A percentile compares a stretch with the other conserved stretches of the same genome.
Evolutionary conservation across 2,329 filamentous ascomycete genomes (phyloP).

Genomic region (Trichoderma asperellum): DNA sequence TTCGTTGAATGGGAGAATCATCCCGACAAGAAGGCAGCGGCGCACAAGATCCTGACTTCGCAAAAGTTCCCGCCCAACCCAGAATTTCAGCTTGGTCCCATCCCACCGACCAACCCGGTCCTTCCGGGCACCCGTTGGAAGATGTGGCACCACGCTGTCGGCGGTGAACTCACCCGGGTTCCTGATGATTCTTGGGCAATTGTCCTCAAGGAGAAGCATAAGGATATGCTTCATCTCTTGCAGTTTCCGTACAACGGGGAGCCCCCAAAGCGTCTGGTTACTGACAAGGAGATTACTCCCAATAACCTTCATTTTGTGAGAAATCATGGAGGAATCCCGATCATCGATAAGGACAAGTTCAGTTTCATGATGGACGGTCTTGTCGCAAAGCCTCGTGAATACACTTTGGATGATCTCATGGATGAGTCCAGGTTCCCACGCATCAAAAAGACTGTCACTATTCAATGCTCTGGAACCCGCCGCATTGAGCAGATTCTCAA

Average conservation of each 20-base stretch:
- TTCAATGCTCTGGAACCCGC: slow-evolving; percentile 20
- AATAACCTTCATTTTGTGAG: slow-evolving; percentile 23
- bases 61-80: slow-evolving; percentile 20
- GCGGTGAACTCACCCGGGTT: slow-evolving; percentile 7
- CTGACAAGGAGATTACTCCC: slow-evolving; percentile 8
- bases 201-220: slow-evolving; percentile 21
- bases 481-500: slow-evolving; percentile 23
- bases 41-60: slow-evolving; percentile 13
- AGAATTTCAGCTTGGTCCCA: slow-evolving; percentile 18
- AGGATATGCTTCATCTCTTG: slow-evolving; percentile 18
- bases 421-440: slow-evolving; percentile 23
- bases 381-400: slow-evolving; percentile 12
- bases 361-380: slow-evolving; percentile 11
- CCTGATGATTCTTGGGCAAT: slow-evolving; percentile 16
- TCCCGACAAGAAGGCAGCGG: slow-evolving; percentile 18
- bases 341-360: slow-evolving; percentile 21
- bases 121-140: slow-evolving; percentile 22
- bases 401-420: slow-evolving; percentile 15
- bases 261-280: slow-evolving; percentile 12
- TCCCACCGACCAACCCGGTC: slow-evolving; percentile 12
- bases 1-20: slow-evolving; percentile 26
- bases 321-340: slow-evolving; percentile 16
- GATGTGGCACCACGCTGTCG: slow-evolving; percentile 22
- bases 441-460: slow-evolving; percentile 8
- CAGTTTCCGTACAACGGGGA: slow-evolving; percentile 25